These are phyloP conservation scores for Hypoxylon rubiginosum DNA, from an alignment of 2,329 filamentous ascomycete species.

Conservation along the genomic window DNA sequence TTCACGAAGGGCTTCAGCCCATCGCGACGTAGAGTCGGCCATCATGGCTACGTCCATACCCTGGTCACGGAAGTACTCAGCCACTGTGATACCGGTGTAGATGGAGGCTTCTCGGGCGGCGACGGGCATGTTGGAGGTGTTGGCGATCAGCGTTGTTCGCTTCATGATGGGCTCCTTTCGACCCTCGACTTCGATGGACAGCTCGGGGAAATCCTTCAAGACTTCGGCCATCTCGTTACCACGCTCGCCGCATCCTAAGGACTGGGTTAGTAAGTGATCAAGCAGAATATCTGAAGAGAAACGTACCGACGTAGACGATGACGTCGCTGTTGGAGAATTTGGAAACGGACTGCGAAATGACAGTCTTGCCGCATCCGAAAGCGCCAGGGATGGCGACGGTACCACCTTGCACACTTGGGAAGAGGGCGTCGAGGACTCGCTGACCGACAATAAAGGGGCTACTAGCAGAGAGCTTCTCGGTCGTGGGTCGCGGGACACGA, in stretches of 20 bases:
- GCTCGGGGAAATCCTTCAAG: constrained; percentile 99
- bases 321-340: constrained; percentile 99
- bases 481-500: constrained; percentile 91
- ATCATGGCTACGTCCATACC: constrained; percentile 99
- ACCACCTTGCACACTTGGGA: constrained; percentile 95
- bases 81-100: constrained; percentile 94
- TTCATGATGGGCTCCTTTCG: constrained; percentile 99
- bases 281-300: not conserved
- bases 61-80: constrained; percentile 97
- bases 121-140: constrained; percentile 99
- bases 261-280: not conserved
- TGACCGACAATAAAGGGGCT: constrained; percentile 96
- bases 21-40: constrained; percentile 97
- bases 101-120: constrained; percentile 98
- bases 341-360: constrained; percentile 97
- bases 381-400: constrained; percentile 98
- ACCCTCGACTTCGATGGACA: constrained; percentile 93
- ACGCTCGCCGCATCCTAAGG: constrained; percentile 74
- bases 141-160: constrained; percentile 97
- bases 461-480: constrained; percentile 90
- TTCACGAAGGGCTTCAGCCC: constrained; percentile 98
- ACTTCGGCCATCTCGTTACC: constrained; percentile 99
- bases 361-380: constrained; percentile 99
- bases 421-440: constrained; percentile 94
- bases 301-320: constrained; percentile 90